Conservation (phyloP, 441 rosid genomes). For the Dalechampia spathulata region DNA sequence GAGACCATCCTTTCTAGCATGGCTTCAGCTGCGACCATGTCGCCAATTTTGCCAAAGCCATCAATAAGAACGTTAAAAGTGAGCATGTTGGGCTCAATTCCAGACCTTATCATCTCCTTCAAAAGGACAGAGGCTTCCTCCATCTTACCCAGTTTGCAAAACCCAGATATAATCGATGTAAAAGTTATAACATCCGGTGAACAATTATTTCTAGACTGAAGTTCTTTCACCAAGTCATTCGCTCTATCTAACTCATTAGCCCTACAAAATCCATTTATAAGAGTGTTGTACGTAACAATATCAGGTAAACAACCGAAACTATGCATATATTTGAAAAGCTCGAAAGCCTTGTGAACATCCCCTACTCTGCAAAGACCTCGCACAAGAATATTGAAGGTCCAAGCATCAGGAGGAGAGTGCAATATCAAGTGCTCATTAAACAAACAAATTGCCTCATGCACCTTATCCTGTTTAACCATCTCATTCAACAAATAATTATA, state of each 20-base stretch:
- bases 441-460: conserved; percentile 46
- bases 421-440: conserved; percentile 36
- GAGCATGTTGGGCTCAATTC: conserved; percentile 41
- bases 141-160: conserved; percentile 65
- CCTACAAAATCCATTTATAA: conserved; percentile 65
- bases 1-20: conserved; percentile 45
- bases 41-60: conserved; percentile 67
- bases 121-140: conserved; percentile 47
- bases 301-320: conserved; percentile 62
- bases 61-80: conserved; percentile 75
- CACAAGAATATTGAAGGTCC: conserved; percentile 70
- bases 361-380: conserved; percentile 51
- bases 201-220: conserved; percentile 27
- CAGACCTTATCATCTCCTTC: conserved; percentile 48
- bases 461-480: conserved; percentile 41
- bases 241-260: conserved; percentile 42
- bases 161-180: conserved; percentile 64
- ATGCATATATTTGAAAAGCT: conserved; percentile 44
- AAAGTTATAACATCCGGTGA: conserved; percentile 56
- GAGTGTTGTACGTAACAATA: conserved; percentile 55
- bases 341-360: conserved; percentile 39
- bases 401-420: conserved; percentile 42
- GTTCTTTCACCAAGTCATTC: conserved; percentile 33
- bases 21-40: conserved; percentile 41
- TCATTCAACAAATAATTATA: conserved; percentile 46